phyloP scores from a whole-genome alignment of 352 stramenopile species.

The Blastocystis sp. region DNA sequence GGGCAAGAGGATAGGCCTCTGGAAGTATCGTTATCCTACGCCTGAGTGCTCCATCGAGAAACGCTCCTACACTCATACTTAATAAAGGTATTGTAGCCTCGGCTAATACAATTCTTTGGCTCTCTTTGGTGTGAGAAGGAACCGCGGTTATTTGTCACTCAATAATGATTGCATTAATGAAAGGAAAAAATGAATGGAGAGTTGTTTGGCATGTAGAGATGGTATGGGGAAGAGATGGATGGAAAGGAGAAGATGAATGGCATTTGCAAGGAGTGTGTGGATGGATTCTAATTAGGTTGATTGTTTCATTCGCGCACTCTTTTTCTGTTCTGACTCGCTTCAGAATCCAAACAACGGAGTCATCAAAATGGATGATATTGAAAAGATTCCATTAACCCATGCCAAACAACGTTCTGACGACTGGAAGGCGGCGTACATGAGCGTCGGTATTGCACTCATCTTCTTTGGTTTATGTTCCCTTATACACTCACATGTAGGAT shows the following conservation, averaged over 20 bases:
- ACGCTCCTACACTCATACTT: slow-evolving; percentile 29
- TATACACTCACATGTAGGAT: neutral
- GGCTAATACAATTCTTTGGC: slow-evolving; percentile 7
- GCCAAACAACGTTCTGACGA: neutral
- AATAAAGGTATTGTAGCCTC: slow-evolving; percentile 49
- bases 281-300: too few relatives aligned
- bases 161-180: too few relatives aligned
- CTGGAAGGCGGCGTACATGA: slow-evolving; percentile 45
- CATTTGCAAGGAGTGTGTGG: too few relatives aligned
- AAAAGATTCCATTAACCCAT: neutral
- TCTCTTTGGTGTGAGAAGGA: neutral
- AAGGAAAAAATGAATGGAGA: too few relatives aligned
- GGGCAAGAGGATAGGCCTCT: slow-evolving; percentile 95
- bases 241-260: too few relatives aligned
- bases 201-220: too few relatives aligned
- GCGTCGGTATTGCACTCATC: slow-evolving; percentile 56
- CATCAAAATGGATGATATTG: neutral
- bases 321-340: too few relatives aligned
- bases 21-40: slow-evolving; percentile 78
- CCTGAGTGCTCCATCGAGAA: neutral
- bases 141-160: neutral
- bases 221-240: too few relatives aligned
- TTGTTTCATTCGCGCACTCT: too few relatives aligned
- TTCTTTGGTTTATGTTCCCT: slow-evolving; percentile 24
- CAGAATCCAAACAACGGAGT: too few relatives aligned